phyloP scores from a whole-genome alignment of 1,284 basidiomycete genomes.

The Leccinum fallax region DNA sequence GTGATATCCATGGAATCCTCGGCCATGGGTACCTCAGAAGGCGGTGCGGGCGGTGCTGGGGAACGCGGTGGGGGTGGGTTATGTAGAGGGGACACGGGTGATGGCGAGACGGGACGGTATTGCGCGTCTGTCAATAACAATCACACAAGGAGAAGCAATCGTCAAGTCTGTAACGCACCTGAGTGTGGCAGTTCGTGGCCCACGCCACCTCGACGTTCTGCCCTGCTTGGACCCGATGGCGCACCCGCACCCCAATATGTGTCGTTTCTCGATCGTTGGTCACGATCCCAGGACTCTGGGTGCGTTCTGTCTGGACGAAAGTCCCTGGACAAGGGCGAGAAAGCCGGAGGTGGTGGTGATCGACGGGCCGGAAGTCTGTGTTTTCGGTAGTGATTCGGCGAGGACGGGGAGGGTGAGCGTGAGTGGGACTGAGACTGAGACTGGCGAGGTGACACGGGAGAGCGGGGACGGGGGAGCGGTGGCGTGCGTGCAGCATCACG shows the following conservation, averaged over 20 bases:
- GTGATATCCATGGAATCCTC: slow-evolving; percentile 32
- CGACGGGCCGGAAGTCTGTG: slow-evolving; percentile 48
- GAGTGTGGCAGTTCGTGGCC: slow-evolving; percentile 8
- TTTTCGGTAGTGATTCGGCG: slow-evolving; percentile 38
- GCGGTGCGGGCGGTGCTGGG: slow-evolving; percentile 44
- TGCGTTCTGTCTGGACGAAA: slow-evolving; percentile 35
- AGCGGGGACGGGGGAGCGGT: slow-evolving; percentile 32
- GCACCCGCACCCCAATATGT: slow-evolving; percentile 12
- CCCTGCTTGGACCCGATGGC: slow-evolving; percentile 11
- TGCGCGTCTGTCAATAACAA: slow-evolving; percentile 13
- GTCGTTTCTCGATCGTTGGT: slow-evolving; percentile 23
- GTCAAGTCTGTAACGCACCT: slow-evolving; percentile 13
- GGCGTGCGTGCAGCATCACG: slow-evolving; percentile 35
- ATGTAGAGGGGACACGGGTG: slow-evolving; percentile 26
- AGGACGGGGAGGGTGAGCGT: slow-evolving; percentile 35
- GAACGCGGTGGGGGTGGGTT: slow-evolving; percentile 34
- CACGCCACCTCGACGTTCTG: slow-evolving; percentile 10
- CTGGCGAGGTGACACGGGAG: slow-evolving; percentile 13
- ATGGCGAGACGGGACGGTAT: slow-evolving; percentile 25
- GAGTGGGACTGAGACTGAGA: slow-evolving; percentile 25
- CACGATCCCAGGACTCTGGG: slow-evolving; percentile 33
- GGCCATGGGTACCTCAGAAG: slow-evolving; percentile 38
- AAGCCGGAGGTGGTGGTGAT: slow-evolving; percentile 34
- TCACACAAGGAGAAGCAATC: slow-evolving; percentile 5
- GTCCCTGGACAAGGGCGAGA: slow-evolving; percentile 40